phyloP scores from a whole-genome alignment of 768 basidiomycete species.

The Phlebiopsis gigantea region DNA sequence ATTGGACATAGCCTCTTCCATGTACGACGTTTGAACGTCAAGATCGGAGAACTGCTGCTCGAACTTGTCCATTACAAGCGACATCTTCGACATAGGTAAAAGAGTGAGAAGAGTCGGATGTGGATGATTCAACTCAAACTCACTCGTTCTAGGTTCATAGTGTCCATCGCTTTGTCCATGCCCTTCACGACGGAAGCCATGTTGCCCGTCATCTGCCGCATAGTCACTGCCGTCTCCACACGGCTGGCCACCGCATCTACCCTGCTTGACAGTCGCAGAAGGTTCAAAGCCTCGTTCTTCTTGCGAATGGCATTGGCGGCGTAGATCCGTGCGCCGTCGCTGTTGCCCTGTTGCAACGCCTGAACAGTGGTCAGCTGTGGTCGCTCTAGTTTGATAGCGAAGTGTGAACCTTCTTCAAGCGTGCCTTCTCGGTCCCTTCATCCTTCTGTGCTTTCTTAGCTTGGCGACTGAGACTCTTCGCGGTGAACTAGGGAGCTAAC shows the following conservation, averaged over 20 bases:
- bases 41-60: slow-evolving; percentile 94
- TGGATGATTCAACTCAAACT: slow-evolving; percentile 22
- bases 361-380: slow-evolving; percentile 26
- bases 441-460: slow-evolving; percentile 98
- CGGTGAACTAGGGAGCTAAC: slow-evolving; percentile 72
- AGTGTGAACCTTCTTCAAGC: slow-evolving; percentile 80
- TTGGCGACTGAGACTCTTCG: slow-evolving; percentile 90
- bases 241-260: slow-evolving; percentile 96
- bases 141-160: slow-evolving; percentile 97
- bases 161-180: slow-evolving; percentile 99
- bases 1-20: slow-evolving; percentile 94
- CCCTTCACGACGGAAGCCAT: slow-evolving; percentile 96
- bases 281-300: slow-evolving; percentile 91
- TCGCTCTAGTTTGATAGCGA: background rate
- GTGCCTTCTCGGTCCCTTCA: slow-evolving; percentile 81
- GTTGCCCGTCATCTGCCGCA: slow-evolving; percentile 93
- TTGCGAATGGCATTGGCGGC: slow-evolving; percentile 98
- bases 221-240: slow-evolving; percentile 97
- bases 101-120: background rate
- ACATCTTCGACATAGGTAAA: slow-evolving; percentile 58
- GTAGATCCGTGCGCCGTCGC: slow-evolving; percentile 95
- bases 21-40: slow-evolving; percentile 96
- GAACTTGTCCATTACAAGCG: slow-evolving; percentile 98
- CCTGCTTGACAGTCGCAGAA: slow-evolving; percentile 83
- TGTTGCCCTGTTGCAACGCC: slow-evolving; percentile 96